Conservation (phyloP, 2,329 filamentous ascomycete species). For the Emydomyces testavorans region DNA sequence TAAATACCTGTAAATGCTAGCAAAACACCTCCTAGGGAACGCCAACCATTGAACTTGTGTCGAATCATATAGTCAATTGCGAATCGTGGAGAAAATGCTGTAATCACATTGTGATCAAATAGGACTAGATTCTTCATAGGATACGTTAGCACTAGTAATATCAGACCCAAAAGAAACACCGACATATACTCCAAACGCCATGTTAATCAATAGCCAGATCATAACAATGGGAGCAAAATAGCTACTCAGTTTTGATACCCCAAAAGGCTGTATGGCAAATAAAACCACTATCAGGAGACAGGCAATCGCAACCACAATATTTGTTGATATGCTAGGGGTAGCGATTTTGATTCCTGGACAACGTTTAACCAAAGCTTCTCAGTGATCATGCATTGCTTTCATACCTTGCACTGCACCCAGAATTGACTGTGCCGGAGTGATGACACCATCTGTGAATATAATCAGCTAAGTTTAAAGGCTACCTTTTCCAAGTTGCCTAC, state of each 20-base stretch:
- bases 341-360: slow-evolving; percentile 15
- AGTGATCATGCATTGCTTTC: neutral
- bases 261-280: slow-evolving; percentile 46
- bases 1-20: slow-evolving; percentile 51
- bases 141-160: slow-evolving; percentile 2
- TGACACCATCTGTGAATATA: slow-evolving; percentile 36
- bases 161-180: slow-evolving; percentile 11
- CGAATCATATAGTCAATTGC: slow-evolving; percentile 41
- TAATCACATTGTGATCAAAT: slow-evolving; percentile 41
- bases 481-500: slow-evolving; percentile 11
- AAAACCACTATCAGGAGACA: slow-evolving; percentile 35
- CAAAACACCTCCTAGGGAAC: slow-evolving; percentile 50
- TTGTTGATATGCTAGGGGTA: slow-evolving; percentile 12
- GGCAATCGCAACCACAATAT: slow-evolving; percentile 14
- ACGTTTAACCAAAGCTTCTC: neutral
- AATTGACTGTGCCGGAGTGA: slow-evolving; percentile 48
- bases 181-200: slow-evolving; percentile 43
- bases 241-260: slow-evolving; percentile 33
- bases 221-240: slow-evolving; percentile 45
- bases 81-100: slow-evolving; percentile 42
- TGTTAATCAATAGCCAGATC: slow-evolving; percentile 45
- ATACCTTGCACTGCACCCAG: slow-evolving; percentile 45
- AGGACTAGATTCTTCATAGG: slow-evolving; percentile 34
- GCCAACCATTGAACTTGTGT: slow-evolving; percentile 42
- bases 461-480: neutral